Evolutionary conservation across 2,329 filamentous ascomycete species (phyloP), one percentile per base, ranked within the genome.

Genomic region (Colletotrichum sp.): DNA sequence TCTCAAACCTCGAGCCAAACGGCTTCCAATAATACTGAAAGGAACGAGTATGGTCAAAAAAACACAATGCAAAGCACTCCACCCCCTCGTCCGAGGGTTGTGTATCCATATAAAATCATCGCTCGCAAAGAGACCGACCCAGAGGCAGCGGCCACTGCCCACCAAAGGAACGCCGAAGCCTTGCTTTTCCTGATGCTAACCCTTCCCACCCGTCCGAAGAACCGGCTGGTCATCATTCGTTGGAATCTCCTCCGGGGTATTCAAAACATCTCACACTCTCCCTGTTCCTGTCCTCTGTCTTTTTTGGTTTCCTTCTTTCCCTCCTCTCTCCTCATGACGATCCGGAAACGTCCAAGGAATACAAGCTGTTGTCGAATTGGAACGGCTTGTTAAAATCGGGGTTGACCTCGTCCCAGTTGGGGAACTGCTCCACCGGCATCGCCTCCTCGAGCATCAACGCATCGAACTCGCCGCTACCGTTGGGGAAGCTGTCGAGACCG

Each of bases 361-460:
- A 86, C 18, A 81, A 78, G 70, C 81, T 82, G 62, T 86, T 86
- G 75, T 92, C 90, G 70, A 92, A 83, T 77, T 86, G 80, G 77
- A 91, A 90, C 1, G 89, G 87, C 81, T 92, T 91, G 68, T 84
- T 84, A 77, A 91, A 90, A 79, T 90, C 88, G 1, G 82, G 80
- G 6, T 86, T 80, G 49, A 89, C 80, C n/a, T 91, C 88, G 44
- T 91, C 90, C 88, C 89, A 90, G 74, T 85, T 78, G 34, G 71
- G 62, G n/a, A 77, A 77, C 34, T 75, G 68, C 49, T 77, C 76
- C 52, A 71, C 60, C 28, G 76, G 68, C 65, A 71, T 75, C 60
- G 74, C 39, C 21, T 78, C 76, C 32, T 74, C 74, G 8, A 78
- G 49, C 65, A 78, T 67, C 63, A 71, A 44, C 28, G 82, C 79